Conservation (phyloP, 2,329 filamentous ascomycete species). For the Pseudogymnoascus sp. region DNA sequence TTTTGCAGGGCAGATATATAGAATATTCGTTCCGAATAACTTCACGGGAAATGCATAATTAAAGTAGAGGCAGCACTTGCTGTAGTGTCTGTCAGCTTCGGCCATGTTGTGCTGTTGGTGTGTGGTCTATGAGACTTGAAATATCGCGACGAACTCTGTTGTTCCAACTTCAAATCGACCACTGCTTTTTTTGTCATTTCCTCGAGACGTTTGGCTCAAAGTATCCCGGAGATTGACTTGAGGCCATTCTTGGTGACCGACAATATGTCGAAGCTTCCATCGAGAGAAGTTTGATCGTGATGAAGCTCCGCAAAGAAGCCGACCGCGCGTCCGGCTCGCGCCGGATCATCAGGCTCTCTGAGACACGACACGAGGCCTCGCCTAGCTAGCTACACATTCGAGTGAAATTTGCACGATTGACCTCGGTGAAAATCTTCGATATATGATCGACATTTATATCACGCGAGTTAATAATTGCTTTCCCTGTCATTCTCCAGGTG, state of each 20-base stretch:
- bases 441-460: not conserved
- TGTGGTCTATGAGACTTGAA: not conserved
- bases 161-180: not conserved
- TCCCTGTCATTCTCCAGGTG: not conserved
- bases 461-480: not conserved
- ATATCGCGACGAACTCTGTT: not conserved
- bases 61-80: not conserved
- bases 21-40: not conserved
- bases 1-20: not conserved
- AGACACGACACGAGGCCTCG: not conserved
- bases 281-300: not conserved
- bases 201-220: not conserved
- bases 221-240: not conserved
- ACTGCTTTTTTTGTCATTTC: not conserved
- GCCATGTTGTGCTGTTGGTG: not conserved
- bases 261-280: not conserved
- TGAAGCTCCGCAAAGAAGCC: not conserved
- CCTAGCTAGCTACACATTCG: not conserved
- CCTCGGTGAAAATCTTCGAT: not conserved
- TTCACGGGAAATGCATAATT: not conserved
- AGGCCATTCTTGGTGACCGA: not conserved
- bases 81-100: not conserved
- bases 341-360: not conserved
- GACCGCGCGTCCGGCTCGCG: not conserved
- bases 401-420: not conserved